Evolutionary conservation across 371 early-diverging fungal genomes (phyloP).

Genomic region (Lichtheimia corymbifera): DNA sequence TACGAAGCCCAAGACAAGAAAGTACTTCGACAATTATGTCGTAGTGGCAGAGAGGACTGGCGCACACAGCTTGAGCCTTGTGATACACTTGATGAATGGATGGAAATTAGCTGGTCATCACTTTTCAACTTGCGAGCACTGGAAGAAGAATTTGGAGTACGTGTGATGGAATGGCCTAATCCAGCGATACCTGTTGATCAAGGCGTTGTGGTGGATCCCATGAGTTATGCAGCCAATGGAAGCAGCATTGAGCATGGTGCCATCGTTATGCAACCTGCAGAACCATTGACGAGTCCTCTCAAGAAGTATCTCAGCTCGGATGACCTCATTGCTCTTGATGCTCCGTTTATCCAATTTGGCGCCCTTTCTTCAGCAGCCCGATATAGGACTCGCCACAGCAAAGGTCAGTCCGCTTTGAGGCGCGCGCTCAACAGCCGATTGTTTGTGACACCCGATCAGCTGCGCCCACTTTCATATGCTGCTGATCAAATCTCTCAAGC

Average conservation of each 20-base stretch:
- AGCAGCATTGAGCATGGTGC: slow-evolving; percentile 31
- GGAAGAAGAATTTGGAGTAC: slow-evolving; percentile 31
- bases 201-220: slow-evolving; percentile 36
- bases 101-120: slow-evolving; percentile 28
- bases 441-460: slow-evolving; percentile 35
- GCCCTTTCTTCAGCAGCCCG: slow-evolving; percentile 42
- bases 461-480: slow-evolving; percentile 21
- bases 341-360: slow-evolving; percentile 41
- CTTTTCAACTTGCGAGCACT: slow-evolving; percentile 21
- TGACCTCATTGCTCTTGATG: slow-evolving; percentile 18
- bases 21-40: slow-evolving; percentile 21
- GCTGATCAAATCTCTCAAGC: slow-evolving; percentile 24
- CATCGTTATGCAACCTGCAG: slow-evolving; percentile 16
- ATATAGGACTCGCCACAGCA: slow-evolving; percentile 21
- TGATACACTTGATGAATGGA: slow-evolving; percentile 23
- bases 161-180: slow-evolving; percentile 33
- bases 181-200: slow-evolving; percentile 15
- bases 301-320: slow-evolving; percentile 24
- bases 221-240: slow-evolving; percentile 42
- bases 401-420: slow-evolving; percentile 25
- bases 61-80: slow-evolving; percentile 25
- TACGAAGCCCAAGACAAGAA: slow-evolving; percentile 41
- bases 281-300: slow-evolving; percentile 24
- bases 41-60: slow-evolving; percentile 13
- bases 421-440: slow-evolving; percentile 34